Base-by-base conservation (phyloP, 495 filamentous ascomycete species). In the Pyrenula aspistea region DNA sequence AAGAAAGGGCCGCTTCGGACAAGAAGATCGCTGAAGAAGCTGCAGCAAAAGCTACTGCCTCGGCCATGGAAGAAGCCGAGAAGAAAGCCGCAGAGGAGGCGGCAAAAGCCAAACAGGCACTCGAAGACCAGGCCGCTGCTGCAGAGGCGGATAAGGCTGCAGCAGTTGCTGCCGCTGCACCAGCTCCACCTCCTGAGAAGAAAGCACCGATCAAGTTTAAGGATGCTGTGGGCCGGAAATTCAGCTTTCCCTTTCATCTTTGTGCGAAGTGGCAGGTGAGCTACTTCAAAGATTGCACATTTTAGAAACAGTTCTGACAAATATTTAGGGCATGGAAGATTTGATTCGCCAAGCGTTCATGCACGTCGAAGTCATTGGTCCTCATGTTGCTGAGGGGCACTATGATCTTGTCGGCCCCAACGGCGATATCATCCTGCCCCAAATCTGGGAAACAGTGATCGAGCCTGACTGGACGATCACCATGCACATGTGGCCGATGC, bases 401-500 rank as follows among this genome's bases (percentile, higher is more conserved):
- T 95, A 91, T 69, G 89, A 95, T 67, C 73, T 95, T 48, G 77
- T 89, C 19, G 87, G 86, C 1, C 88, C 88, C 1, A 84, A 92
- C 65, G 86, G 86, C 56, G 88, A 92, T 61, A 93, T 95, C 61
- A 89, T 95, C 60, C 82, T 95, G 21, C 89, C 88, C 4, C 81
- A 87, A 58, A 83, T 93, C 8, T 95, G 89, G 89, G 89, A 93
- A 57, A 88, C 82, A 55, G 83, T 90, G 51, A 72, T 95, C 50
- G 81, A 93, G 68, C 89, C 89, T 3, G 89, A 91, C 66, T 95
- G 88, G 89, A 76, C 80, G 47, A 86, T 96, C 62, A 91, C 84
- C 2, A 96, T 96, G 92, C 88, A 94, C 60, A 93, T 96, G 89
- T 96, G 91, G 91, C 91, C 92, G 2, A 86, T 95, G 76, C 82